Evolutionary conservation across 2,329 filamentous ascomycete species (phyloP), one percentile per base, ranked within the genome.

Genomic region (Emericellopsis atlantica): DNA sequence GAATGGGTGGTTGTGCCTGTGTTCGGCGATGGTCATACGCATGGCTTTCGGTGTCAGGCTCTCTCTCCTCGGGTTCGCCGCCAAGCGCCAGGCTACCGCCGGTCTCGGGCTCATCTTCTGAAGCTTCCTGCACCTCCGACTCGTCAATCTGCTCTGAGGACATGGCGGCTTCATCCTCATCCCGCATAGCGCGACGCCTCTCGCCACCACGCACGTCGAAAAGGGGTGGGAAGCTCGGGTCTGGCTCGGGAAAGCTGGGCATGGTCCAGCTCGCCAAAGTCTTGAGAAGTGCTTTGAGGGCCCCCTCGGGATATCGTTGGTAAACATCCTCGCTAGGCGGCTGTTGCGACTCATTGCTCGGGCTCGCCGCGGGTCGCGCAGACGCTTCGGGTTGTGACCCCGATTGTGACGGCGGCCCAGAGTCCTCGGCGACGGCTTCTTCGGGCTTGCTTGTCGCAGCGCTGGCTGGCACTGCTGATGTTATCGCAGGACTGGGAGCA

Each of bases 1-100:
- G 84, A 29, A 86, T 84, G 9, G 88, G 85, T 3, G 84, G 80
- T 51, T 88, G 86, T 7, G 86, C 79, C 11, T 76, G 77, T 44
- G 78, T 76, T 39, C 79, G 74, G 45, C 79, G 73, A 44, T 76
- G 73, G 35, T 73, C 70, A 33, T 72, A 72, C 10, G 12, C 18
- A 49, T 72, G 65, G 32, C 61, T 61, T 39, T 76, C 73, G 15
- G 68, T 66, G 15, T 60, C 54, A 36, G 63, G 61, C 18, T 86
- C 81, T 46, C 75, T 72, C 49, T 94, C 87, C 56, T 96, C 90
- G 0, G 90, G 90, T 56, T 96, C 90, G 35, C 90, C 90, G 43
- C 90, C 90, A 15, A 96, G 71, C 44, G 93, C 89, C 43, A 92
- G 69, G 56, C 90, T 96, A 12, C 78, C 77, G 36, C 84, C 85